Evolutionary conservation across 148 eudicot genomes (phyloP), one percentile per base, ranked within the genome.

Genomic region (Rhododendron vialii): DNA sequence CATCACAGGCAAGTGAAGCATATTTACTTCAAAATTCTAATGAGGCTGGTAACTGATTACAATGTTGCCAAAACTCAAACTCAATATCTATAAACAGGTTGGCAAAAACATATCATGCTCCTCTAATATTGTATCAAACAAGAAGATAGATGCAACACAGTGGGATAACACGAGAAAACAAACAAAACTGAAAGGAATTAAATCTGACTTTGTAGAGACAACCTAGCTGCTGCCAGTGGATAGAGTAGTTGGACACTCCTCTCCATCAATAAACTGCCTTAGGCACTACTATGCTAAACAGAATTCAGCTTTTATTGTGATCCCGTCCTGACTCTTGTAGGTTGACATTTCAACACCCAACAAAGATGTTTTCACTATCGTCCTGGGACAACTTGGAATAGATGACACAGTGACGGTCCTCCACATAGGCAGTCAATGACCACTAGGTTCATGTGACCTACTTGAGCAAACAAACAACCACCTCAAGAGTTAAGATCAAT

Each of bases 1-100:
- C 77, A 86, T 22, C 22, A 84, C 84, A 76, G 38, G 83, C 30
- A 43, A 91, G 26, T 74, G n/a, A 88, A 61, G 75, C 80, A 63
- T 36, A 50, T 59, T 20, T 67, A 45, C 41, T 36, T 61, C 30
- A 87, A 47, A 53, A 47, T 57, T 17, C 11, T 50, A 73, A 33
- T 8, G n/a, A 24, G 9, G 50, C 47, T 63, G 28, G 36, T 22
- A 71, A 47, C 80, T 33, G 67, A 73, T 30, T 48, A 30, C 63
- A 48, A 50, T 48, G 8, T 84, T 24, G 22, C 41, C 35, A 48
- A 51, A 48, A 28, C 30, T 26, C 12, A 80, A 48, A 28, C 30
- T 14, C 12, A 80, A 80, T 28, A 80, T 43, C 43, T 6, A 78
- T 8, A 81, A 15, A 80, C 69, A 53, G 26, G 67, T 17, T n/a